Evolutionary conservation across 441 rosid genomes (phyloP).

Genomic region (Sinapis alba): DNA sequence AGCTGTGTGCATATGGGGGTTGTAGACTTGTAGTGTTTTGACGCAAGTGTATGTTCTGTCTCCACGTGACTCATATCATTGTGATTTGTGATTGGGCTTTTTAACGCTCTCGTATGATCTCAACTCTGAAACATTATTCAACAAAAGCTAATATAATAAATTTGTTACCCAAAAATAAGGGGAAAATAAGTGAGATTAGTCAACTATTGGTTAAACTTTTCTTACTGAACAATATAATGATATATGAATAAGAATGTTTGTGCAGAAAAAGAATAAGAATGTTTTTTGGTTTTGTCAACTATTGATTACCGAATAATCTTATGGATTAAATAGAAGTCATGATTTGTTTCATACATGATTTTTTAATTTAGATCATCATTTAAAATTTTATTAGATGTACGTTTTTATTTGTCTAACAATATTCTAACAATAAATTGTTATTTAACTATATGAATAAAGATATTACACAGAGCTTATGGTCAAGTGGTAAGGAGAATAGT

Average conservation of each 20-base stretch:
- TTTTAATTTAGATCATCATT: too few species aligned
- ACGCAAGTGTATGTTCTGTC: neutral
- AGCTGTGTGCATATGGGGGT: neutral
- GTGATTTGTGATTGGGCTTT: neutral
- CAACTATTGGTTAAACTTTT: neutral
- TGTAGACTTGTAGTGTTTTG: neutral
- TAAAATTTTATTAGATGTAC: too few species aligned
- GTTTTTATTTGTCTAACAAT: too few species aligned
- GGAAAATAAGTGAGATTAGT: neutral
- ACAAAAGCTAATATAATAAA: neutral
- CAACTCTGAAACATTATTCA: neutral
- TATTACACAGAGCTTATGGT: too few species aligned
- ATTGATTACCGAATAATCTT: too few species aligned
- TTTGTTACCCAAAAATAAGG: neutral
- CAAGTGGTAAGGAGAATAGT: too few species aligned
- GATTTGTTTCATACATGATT: too few species aligned
- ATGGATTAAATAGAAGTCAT: too few species aligned
- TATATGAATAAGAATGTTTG: neutral
- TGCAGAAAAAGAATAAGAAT: neutral
- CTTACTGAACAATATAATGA: neutral
- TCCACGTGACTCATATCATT: neutral
- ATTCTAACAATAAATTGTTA: too few species aligned
- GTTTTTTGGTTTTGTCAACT: too few species aligned
- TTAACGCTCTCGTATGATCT: neutral
- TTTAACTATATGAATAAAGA: too few species aligned